Percentiles rank a stretch among this genome's conserved stretches.
Conservation (phyloP, 2,329 filamentous ascomycete genomes). For the Pseudogymnoascus sp. region DNA sequence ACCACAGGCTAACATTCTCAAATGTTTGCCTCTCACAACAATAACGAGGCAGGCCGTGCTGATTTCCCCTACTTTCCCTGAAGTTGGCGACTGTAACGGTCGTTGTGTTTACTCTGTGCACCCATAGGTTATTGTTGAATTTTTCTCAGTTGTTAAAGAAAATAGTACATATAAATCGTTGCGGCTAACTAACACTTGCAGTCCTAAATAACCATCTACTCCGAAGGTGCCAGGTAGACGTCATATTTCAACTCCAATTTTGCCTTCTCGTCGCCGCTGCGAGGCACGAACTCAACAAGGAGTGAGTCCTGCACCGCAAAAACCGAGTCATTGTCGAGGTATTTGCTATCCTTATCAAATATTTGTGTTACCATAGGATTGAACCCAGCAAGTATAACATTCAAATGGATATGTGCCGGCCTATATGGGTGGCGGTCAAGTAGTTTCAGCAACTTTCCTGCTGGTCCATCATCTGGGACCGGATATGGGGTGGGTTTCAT, state of each 20-base stretch:
- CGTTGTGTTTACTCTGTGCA: too few relatives aligned
- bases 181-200: background rate
- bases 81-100: too few relatives aligned
- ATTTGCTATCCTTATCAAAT: conserved; percentile 62
- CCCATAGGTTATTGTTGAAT: background rate
- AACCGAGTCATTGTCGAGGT: conserved; percentile 47
- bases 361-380: conserved; percentile 69
- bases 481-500: conserved; percentile 37
- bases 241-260: conserved; percentile 29
- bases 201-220: background rate
- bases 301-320: conserved; percentile 49
- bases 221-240: conserved; percentile 17
- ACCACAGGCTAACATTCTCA: background rate
- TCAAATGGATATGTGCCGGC: conserved; percentile 58
- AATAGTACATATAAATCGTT: background rate
- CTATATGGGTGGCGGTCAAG: conserved; percentile 55
- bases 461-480: conserved; percentile 35
- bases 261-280: conserved; percentile 31
- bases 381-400: conserved; percentile 42
- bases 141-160: background rate
- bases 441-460: conserved; percentile 48
- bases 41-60: too few relatives aligned
- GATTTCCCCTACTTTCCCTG: too few relatives aligned
- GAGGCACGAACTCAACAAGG: conserved; percentile 43
- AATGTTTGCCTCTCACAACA: too few relatives aligned